Base-by-base conservation (phyloP, 345 rosid genomes). In the Cardamine chenopodiifolia region DNA sequence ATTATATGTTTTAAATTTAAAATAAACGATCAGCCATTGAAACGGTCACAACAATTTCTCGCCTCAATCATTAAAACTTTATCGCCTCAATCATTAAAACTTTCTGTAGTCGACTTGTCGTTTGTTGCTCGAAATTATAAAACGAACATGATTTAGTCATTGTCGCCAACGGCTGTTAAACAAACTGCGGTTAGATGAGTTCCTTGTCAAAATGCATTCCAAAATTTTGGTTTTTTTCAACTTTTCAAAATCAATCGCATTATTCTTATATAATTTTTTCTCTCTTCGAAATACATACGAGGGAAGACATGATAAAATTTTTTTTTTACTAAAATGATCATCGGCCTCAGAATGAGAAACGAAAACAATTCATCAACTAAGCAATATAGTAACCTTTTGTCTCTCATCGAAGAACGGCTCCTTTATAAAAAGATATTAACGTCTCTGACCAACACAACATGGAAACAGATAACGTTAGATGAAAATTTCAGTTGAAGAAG, bases 181-280 rank as follows among this genome's bases (percentile, higher is more conserved):
- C 40, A 35, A 35, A 35, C 11, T 12, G 37, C 9, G 13, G 13
- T 2, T 9, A 10, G 40, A 3, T 34, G 37, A 8, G 4, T 3
- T 35, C 2, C 40, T 35, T 35, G 40, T 40, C 17, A 40, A 40
- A 40, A 40, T 28, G 8, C 6, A 0, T 55, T 7, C 2, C 6
- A 15, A 1, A 7, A 7, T 26, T 15, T 26, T 55, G 7, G 18
- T 4, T 12, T 52, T 14, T 11, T 17, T 2, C 37, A 34, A 37
- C 12, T 37, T 68, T n/a, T 26, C 23, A 54, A 23, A 68, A 69
- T 39, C 65, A 37, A 8, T 72, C 18, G 29, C 52, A 25, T 42
- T 28, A 54, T 40, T 54, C 14, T 19, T 52, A 29, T n/a, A 8
- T 20, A 50, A 1, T 10, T 9, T 29, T 15, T 42, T 9, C 1